phyloP scores from a whole-genome alignment of 2,329 filamentous ascomycete genomes.

The Cordyceps militaris region DNA sequence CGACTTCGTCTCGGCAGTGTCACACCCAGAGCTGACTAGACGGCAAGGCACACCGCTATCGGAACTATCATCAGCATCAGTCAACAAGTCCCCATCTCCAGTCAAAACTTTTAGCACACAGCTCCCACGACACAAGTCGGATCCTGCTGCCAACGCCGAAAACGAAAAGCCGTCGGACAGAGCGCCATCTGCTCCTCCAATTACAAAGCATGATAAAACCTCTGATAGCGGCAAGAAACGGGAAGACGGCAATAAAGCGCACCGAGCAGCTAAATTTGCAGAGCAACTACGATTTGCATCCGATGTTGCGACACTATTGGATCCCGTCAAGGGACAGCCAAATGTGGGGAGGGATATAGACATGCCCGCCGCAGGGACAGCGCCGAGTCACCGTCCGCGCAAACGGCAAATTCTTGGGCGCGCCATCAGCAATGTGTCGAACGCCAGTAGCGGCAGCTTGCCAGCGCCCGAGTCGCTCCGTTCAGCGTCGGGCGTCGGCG shows the following conservation, averaged over 20 bases:
- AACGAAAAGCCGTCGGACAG: constrained; percentile 3
- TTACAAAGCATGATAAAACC: not conserved
- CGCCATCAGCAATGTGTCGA: constrained; percentile 51
- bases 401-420: constrained; percentile 50
- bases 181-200: not conserved
- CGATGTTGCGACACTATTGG: constrained; percentile 37
- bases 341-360: constrained; percentile 14
- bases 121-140: constrained; percentile 16
- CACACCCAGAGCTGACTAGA: constrained; percentile 26
- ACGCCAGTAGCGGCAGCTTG: constrained; percentile 39
- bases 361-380: constrained; percentile 15
- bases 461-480: constrained; percentile 23
- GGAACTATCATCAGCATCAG: constrained; percentile 32
- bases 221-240: constrained; percentile 9
- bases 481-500: constrained; percentile 10
- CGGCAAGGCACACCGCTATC: constrained; percentile 31
- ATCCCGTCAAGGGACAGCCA: constrained; percentile 17
- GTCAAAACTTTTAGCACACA: constrained; percentile 19
- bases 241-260: constrained; percentile 18
- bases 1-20: constrained; percentile 37
- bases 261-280: constrained; percentile 23
- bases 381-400: constrained; percentile 21
- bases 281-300: constrained; percentile 36
- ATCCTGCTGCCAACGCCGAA: constrained; percentile 13
- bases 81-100: constrained; percentile 36